phyloP scores from a whole-genome alignment of 164 flowering plant genomes.

The Berberis thunbergii region DNA sequence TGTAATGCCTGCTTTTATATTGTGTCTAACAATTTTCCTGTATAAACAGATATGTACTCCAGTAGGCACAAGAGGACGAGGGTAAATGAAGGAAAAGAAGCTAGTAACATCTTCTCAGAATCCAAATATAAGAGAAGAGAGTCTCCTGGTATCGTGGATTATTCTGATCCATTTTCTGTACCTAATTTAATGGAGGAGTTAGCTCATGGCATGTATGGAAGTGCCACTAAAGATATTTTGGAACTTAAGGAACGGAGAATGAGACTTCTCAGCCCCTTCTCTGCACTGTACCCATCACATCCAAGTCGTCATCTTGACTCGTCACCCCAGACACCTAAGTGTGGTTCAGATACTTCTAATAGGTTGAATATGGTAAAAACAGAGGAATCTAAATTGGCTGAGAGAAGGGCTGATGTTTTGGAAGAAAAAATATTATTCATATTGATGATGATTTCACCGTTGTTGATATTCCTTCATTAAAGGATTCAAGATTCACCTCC shows the following conservation, averaged over 20 bases:
- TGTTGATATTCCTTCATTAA: neutral
- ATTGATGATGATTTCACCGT: neutral
- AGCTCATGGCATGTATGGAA: slow-evolving; percentile 31
- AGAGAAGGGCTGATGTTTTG: neutral
- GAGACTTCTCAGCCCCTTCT: slow-evolving; percentile 7
- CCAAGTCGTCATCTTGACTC: neutral
- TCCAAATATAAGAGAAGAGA: neutral
- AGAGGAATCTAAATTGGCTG: too few species aligned
- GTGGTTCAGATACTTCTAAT: neutral
- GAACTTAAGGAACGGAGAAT: slow-evolving; percentile 18
- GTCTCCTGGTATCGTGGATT: slow-evolving; percentile 8
- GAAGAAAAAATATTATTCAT: neutral
- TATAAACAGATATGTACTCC: slow-evolving; percentile 13
- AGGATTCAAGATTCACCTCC: neutral
- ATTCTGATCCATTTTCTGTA: slow-evolving; percentile 28
- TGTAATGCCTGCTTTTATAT: too few species aligned
- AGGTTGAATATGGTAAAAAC: neutral
- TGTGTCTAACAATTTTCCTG: too few species aligned
- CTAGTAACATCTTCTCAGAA: neutral
- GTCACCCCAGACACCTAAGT: slow-evolving; percentile 1
- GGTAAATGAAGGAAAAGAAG: neutral
- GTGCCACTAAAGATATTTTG: slow-evolving; percentile 36
- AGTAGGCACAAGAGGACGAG: slow-evolving; percentile 19
- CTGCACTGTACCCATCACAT: slow-evolving; percentile 11
- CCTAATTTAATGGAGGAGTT: slow-evolving; percentile 18